Base-by-base conservation (phyloP, 306 rosid species). In the Sicyos baderoa region DNA sequence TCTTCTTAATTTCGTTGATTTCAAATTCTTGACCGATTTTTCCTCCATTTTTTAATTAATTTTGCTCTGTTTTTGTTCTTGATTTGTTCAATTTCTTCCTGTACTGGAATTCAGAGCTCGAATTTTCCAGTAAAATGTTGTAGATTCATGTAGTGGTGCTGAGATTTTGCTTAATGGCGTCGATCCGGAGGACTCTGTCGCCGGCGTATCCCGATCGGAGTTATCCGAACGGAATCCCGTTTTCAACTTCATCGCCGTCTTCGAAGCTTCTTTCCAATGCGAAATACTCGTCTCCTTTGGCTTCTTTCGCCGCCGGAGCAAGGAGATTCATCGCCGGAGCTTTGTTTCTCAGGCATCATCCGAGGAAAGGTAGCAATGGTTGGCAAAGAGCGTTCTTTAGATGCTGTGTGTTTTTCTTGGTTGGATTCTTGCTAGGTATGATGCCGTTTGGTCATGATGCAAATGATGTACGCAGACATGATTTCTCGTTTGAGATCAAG, bases 111-210 rank as follows among this genome's bases (percentile, higher is more conserved):
- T 63, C 49, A 35, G 37, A 45, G 53, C 60, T 68, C 21, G 3
- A 13, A 32, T 58, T 66, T 75, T 17, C 48, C 18, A 8, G 68
- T 9, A 9, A 32, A 16, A 35, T 73, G 49, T 19, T 51, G 51
- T 67, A 57, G 29, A 68, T 67, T 37, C 62, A 74, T 70, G 76
- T 75, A 55, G 67, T 22, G 49, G 2, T 29, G 10, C 14, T 45
- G 25, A 51, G 47, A 23, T 25, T 44, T 44, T 72, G 3, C 23
- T 44, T 22, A 16, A 93, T 93, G 99, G 96, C 91, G 68, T 90
- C 97, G 45, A 76, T 93, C 68, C 99, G 99, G 32, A 85, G 99
- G 45, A 84, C 96, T 61, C 79, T 85, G 0, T 90, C 97, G 77
- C 99, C 99, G 82, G 91, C 88, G 25, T 83, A 79, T 73, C 80